These are phyloP conservation scores for Comarum palustre DNA, from an alignment of 306 rosid species.

Conservation along the genomic window DNA sequence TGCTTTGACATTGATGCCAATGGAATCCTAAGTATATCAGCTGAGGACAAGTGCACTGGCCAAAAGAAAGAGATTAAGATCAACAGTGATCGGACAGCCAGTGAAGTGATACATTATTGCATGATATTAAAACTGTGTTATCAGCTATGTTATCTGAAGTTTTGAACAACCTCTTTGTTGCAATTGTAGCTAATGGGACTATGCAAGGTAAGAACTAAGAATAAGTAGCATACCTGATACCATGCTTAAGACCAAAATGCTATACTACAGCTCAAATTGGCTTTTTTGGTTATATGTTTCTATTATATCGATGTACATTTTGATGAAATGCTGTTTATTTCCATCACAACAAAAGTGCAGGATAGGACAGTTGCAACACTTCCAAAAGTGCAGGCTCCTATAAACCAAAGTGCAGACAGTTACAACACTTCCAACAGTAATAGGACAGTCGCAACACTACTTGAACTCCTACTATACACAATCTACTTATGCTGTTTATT, in stretches of 20 bases:
- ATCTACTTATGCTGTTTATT: not conserved
- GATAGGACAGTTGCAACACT: too few species aligned
- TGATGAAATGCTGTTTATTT: not conserved
- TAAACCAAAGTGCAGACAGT: too few species aligned
- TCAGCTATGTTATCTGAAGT: too few species aligned
- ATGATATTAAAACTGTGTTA: not conserved
- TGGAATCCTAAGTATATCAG: not conserved
- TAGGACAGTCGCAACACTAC: too few species aligned
- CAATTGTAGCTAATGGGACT: not conserved
- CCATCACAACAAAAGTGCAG: not conserved
- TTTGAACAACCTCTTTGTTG: not conserved
- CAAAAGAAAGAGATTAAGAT: not conserved
- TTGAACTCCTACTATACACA: not conserved
- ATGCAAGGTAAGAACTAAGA: not conserved
- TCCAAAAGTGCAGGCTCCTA: too few species aligned
- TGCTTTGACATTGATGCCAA: constrained; percentile 4
- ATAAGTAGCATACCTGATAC: not conserved
- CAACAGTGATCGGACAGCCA: not conserved
- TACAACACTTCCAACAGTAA: too few species aligned
- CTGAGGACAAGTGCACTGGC: not conserved
- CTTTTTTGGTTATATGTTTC: not conserved
- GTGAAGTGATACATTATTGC: not conserved
- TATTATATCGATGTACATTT: not conserved
- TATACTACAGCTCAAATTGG: not conserved
- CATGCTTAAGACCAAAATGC: not conserved